phyloP scores from a whole-genome alignment of 305 asterid genomes.

The Striga hermonthica region DNA sequence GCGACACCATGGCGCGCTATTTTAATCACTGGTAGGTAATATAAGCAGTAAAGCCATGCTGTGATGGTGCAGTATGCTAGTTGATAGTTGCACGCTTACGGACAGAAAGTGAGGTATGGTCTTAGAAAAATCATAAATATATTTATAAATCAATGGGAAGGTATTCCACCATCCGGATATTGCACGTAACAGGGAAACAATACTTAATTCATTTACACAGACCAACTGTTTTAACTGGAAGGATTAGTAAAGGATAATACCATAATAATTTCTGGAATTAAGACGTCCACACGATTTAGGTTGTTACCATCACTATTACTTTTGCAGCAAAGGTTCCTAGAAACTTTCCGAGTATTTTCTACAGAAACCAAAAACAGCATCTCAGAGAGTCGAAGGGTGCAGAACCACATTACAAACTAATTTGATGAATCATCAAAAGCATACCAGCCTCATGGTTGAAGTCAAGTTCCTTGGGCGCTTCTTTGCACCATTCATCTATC shows the following conservation, averaged over 20 bases:
- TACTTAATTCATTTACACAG: constrained; percentile 18
- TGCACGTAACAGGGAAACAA: constrained; percentile 8
- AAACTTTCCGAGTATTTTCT: constrained; percentile 83
- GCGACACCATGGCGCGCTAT: too few species aligned
- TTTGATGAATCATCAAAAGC: constrained; percentile 32
- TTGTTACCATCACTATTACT: constrained; percentile 38
- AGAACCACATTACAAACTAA: constrained; percentile 24
- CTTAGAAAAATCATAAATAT: constrained; percentile 11
- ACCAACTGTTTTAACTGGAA: constrained; percentile 27
- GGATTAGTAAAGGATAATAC: constrained; percentile 43
- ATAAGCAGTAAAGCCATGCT: background rate
- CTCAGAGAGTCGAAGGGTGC: constrained; percentile 28
- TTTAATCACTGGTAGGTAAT: too few species aligned
- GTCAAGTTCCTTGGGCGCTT: constrained; percentile 95
- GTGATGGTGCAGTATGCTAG: background rate
- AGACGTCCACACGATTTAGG: constrained; percentile 72
- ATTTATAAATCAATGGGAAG: background rate
- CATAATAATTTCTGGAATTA: constrained; percentile 88
- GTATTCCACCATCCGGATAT: constrained; percentile 14
- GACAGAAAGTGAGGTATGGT: background rate
- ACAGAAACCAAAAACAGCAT: constrained; percentile 42
- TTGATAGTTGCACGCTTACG: background rate
- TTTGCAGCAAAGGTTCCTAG: constrained; percentile 74
- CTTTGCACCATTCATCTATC: constrained; percentile 99
- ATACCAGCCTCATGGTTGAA: constrained; percentile 91